Base-by-base conservation (phyloP, 1,284 basidiomycete genomes). In the Coniferiporia weirii region DNA sequence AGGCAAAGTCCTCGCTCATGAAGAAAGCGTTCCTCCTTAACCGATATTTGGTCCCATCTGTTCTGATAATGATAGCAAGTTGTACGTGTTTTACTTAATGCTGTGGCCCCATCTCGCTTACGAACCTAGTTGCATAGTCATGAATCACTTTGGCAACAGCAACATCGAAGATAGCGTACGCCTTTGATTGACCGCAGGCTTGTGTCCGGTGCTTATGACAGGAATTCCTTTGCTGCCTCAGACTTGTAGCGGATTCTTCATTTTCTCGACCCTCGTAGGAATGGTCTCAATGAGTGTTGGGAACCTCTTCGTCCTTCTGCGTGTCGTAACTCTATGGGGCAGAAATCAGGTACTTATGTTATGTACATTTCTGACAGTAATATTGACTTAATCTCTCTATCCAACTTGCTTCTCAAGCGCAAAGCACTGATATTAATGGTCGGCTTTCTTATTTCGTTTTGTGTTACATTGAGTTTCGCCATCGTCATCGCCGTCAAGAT, bases 21-120 rank as follows among this genome's bases (percentile, higher is more conserved):
- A 63, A 63, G 35, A 55, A 57, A 22, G 43, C 60, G 1, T 66
- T 67, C 53, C 54, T 68, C 32, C 4, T 52, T 9, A 66, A 64
- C 52, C 61, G 66, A 8, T 68, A 68, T 44, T 1, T 65, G 5
- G 52, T 63, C 9, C 34, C 62, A 7, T n/a, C 47, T 17, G 34
- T 54, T 13, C 34, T 63, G 19, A 54, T 61, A 12, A 47, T 43
- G 32, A 32, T 52, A n/a, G 44, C 53, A 22, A 40, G 35, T 34
- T 45, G 57, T 50, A 19, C 40, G 59, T 44, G 17, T 19, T 20
- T 40, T 2, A 38, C 1, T 1, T 17, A 43, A 50, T 27, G 2
- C 22, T n/a, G 22, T 9, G 13, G 13, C 8, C 15, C 8, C 2
- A 35, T 52, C 19, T 9, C 10, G n/a, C n/a, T 40, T 13, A 52